Percentiles rank a stretch among this genome's conserved stretches.
phyloP scores from a whole-genome alignment of 768 basidiomycete genomes.

The Amanita brunnescens region DNA sequence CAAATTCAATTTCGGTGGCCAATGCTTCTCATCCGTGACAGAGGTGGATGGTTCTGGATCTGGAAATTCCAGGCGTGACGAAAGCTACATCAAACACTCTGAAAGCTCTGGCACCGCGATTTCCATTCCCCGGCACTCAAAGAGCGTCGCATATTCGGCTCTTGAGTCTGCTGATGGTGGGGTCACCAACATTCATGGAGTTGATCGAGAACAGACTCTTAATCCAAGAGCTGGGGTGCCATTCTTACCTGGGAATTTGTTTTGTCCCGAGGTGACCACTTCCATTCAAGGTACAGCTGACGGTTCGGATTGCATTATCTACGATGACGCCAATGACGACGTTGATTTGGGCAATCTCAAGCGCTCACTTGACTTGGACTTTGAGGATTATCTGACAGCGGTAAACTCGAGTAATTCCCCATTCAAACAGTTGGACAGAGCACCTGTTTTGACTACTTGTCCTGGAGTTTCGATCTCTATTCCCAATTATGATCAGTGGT shows the following conservation, averaged over 20 bases:
- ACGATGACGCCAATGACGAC: not conserved
- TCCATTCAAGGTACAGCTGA: not conserved
- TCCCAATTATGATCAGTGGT: not conserved
- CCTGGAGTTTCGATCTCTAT: not conserved
- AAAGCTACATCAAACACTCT: conserved; percentile 1
- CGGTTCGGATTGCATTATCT: not conserved
- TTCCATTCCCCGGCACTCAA: not conserved
- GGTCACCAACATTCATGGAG: not conserved
- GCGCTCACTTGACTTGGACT: not conserved
- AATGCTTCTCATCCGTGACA: not conserved
- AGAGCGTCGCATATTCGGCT: not conserved
- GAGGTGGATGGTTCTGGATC: not conserved
- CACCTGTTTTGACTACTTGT: not conserved
- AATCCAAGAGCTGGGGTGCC: not conserved
- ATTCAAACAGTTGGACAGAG: not conserved
- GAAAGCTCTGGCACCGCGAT: not conserved
- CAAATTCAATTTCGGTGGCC: not conserved
- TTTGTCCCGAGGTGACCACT: not conserved
- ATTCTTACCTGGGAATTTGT: conserved; percentile 1
- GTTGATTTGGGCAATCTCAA: not conserved
- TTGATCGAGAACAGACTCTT: not conserved
- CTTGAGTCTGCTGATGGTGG: not conserved
- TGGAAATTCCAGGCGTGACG: not conserved
- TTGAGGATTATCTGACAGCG: not conserved
- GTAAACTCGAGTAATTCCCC: not conserved